A percentile compares a stretch with the other conserved stretches of the same genome.
Conservation (phyloP, 768 basidiomycete genomes). For the Termitomyces sp. region DNA sequence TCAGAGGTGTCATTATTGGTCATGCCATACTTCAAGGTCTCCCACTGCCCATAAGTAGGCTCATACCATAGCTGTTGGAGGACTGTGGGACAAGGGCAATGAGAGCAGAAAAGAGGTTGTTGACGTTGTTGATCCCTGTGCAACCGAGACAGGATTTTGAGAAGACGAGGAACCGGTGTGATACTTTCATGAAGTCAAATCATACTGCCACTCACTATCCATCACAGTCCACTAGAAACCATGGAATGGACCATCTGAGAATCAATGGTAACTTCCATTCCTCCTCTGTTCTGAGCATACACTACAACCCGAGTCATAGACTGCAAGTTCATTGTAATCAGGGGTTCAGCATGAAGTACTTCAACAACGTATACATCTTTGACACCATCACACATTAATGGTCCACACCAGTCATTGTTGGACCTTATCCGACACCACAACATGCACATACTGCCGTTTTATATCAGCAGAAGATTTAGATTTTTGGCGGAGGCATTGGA, state of each 20-base stretch:
- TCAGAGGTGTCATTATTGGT: too few species aligned
- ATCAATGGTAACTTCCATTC: conserved; percentile 68
- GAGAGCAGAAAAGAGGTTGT: too few species aligned
- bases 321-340: conserved; percentile 77
- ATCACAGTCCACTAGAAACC: conserved; percentile 53
- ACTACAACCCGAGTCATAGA: conserved; percentile 84
- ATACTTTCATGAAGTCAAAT: background rate
- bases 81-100: too few species aligned
- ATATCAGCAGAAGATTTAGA: conserved; percentile 68
- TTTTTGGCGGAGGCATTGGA: conserved; percentile 96
- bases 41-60: too few species aligned
- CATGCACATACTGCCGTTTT: conserved; percentile 86
- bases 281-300: conserved; percentile 85
- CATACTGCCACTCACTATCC: background rate
- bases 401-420: conserved; percentile 47
- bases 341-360: conserved; percentile 86
- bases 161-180: too few species aligned
- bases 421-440: conserved; percentile 56
- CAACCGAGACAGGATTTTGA: too few species aligned
- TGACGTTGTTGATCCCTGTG: too few species aligned
- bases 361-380: conserved; percentile 78
- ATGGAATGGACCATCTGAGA: conserved; percentile 87
- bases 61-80: too few species aligned
- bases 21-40: too few species aligned
- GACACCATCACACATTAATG: conserved; percentile 75